These are phyloP conservation scores for Jacaranda copaia DNA, from an alignment of 257 asterid genomes.

Conservation along the genomic window DNA sequence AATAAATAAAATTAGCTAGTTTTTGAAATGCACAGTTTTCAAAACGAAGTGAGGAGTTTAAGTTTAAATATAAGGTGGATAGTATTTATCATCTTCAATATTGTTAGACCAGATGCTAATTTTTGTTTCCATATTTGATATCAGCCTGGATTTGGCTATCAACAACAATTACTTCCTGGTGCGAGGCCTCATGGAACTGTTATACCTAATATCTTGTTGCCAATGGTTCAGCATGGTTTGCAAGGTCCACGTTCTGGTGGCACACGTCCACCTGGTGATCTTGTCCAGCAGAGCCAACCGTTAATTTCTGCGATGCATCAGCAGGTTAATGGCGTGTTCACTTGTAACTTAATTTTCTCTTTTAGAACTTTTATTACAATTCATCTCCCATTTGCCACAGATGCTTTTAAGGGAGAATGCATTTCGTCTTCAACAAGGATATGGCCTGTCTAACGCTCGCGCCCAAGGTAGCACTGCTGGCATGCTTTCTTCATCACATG, in stretches of 20 bases:
- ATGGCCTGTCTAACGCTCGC: slow-evolving; percentile 45
- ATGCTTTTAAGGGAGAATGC: slow-evolving; percentile 56
- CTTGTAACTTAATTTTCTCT: neutral
- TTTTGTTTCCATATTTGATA: neutral
- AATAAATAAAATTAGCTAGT: neutral
- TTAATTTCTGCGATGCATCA: slow-evolving; percentile 59
- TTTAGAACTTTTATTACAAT: too few species aligned
- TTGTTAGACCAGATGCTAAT: neutral
- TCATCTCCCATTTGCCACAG: slow-evolving; percentile 26
- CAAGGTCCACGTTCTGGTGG: slow-evolving; percentile 60
- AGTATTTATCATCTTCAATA: too few species aligned
- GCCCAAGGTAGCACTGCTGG: slow-evolving; percentile 41
- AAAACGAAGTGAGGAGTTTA: neutral
- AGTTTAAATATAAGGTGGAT: neutral
- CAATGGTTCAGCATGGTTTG: slow-evolving; percentile 55
- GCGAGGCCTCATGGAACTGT: slow-evolving; percentile 56
- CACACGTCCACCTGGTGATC: slow-evolving; percentile 44
- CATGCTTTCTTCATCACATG: slow-evolving; percentile 18
- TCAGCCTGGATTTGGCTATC: slow-evolving; percentile 67
- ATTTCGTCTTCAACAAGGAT: slow-evolving; percentile 47
- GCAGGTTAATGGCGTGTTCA: slow-evolving; percentile 44
- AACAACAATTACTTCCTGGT: slow-evolving; percentile 66
- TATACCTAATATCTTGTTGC: slow-evolving; percentile 54
- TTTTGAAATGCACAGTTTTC: neutral
- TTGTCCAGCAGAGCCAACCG: slow-evolving; percentile 56